Evolutionary conservation across 352 stramenopile species (phyloP).

Genomic region (Phytophthora pluvialis): DNA sequence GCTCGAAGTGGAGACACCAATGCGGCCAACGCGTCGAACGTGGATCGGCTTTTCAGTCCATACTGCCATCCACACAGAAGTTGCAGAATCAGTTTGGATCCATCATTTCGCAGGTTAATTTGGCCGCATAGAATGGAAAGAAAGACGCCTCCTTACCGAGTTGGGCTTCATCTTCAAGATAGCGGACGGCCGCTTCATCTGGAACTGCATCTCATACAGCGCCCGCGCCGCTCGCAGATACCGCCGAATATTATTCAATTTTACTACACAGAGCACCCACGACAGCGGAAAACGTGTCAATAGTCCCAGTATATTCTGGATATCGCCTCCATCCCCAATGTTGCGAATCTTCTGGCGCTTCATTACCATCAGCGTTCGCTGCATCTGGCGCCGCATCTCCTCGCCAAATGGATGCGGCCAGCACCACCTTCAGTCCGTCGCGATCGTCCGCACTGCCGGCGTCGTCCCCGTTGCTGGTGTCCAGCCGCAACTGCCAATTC

Average conservation of each 20-base stretch:
- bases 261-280: slow-evolving; percentile 39
- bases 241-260: slow-evolving; percentile 56
- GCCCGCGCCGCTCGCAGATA: slow-evolving; percentile 69
- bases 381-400: slow-evolving; percentile 19
- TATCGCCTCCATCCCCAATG: neutral
- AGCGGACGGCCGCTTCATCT: slow-evolving; percentile 72
- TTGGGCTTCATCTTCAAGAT: slow-evolving; percentile 82
- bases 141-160: slow-evolving; percentile 34
- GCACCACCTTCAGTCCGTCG: slow-evolving; percentile 13
- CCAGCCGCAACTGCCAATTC: slow-evolving; percentile 27
- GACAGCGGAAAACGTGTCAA: neutral
- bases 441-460: slow-evolving; percentile 27
- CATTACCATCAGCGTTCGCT: slow-evolving; percentile 35
- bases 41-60: slow-evolving; percentile 69
- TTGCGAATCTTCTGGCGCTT: neutral
- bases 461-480: slow-evolving; percentile 30
- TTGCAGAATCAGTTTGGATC: too few species aligned
- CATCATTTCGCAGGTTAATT: neutral
- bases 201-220: slow-evolving; percentile 79
- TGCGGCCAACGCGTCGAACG: slow-evolving; percentile 69
- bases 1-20: slow-evolving; percentile 71
- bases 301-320: neutral
- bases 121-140: neutral
- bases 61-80: slow-evolving; percentile 45
- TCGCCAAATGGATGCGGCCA: slow-evolving; percentile 30